phyloP scores from a whole-genome alignment of 148 eudicot genomes.

The Oxyria digyna region DNA sequence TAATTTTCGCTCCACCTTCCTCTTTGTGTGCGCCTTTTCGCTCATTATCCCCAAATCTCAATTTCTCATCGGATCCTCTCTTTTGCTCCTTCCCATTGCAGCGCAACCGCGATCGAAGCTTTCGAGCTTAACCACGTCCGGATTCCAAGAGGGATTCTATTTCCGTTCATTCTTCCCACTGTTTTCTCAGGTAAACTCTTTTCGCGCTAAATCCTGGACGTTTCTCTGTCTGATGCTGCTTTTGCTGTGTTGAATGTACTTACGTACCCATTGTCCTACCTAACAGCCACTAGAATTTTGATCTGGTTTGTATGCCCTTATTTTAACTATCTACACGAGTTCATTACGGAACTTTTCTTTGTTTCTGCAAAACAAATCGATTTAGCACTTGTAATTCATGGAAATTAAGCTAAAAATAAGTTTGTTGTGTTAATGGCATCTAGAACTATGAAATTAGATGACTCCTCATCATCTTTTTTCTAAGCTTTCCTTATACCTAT shows the following conservation, averaged over 20 bases:
- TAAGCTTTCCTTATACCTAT: neutral
- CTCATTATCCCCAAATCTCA: slow-evolving; percentile 3
- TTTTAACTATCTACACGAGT: neutral
- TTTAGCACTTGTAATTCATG: neutral
- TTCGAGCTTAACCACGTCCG: neutral
- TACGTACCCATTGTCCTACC: neutral
- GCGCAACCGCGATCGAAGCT: neutral
- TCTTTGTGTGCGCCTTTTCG: slow-evolving; percentile 3
- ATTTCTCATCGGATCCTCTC: no score
- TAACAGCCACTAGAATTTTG: neutral
- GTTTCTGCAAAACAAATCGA: neutral
- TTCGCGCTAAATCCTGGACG: slow-evolving; percentile 1
- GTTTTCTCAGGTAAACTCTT: neutral
- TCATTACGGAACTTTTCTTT: neutral
- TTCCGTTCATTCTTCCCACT: neutral
- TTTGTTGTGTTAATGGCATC: neutral
- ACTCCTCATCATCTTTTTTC: neutral
- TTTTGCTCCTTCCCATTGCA: neutral
- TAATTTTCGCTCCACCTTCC: neutral
- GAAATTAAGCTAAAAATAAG: neutral
- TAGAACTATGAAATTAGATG: neutral
- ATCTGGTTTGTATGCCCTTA: neutral
- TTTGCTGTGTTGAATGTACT: neutral
- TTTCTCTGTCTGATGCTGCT: no score
- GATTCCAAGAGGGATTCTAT: neutral